These are phyloP conservation scores for Suillus tomentosus DNA, from an alignment of 768 basidiomycete species.

Conservation along the genomic window DNA sequence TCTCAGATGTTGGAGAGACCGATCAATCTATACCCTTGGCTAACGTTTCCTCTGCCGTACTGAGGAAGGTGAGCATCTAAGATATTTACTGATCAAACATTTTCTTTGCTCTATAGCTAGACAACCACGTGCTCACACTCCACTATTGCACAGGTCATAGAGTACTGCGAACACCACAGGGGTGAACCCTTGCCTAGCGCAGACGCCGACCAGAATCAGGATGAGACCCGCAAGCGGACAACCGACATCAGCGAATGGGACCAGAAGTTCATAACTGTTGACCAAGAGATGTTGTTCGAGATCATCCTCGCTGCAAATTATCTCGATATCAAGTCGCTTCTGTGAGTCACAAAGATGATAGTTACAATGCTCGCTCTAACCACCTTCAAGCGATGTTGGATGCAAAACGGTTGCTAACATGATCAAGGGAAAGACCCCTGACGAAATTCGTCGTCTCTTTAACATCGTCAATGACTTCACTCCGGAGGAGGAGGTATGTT, in stretches of 20 bases:
- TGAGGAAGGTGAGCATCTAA: constrained; percentile 73
- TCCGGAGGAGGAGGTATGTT: constrained; percentile 92
- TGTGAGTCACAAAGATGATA: constrained; percentile 54
- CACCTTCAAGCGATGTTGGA: constrained; percentile 77
- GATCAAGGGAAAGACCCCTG: constrained; percentile 99
- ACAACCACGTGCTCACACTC: neutral
- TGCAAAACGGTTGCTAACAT: constrained; percentile 99
- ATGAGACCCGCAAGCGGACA: constrained; percentile 96
- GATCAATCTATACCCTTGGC: constrained; percentile 94
- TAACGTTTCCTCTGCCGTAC: constrained; percentile 88
- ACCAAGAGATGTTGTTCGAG: constrained; percentile 99
- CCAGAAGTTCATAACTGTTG: constrained; percentile 96
- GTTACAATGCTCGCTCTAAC: constrained; percentile 12
- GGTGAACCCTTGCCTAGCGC: constrained; percentile 92
- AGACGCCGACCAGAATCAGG: constrained; percentile 78
- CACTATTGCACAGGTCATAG: constrained; percentile 68
- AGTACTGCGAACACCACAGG: constrained; percentile 99
- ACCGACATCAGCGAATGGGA: constrained; percentile 99
- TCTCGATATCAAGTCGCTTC: constrained; percentile 97
- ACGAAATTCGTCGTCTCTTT: constrained; percentile 98
- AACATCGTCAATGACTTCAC: constrained; percentile 99
- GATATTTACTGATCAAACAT: neutral
- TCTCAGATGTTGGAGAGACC: constrained; percentile 87
- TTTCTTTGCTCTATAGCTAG: neutral
- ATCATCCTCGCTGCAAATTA: constrained; percentile 99